Evolutionary conservation across 257 asterid species (phyloP), one percentile per base, ranked within the genome.

Genomic region (Scutellaria minor): DNA sequence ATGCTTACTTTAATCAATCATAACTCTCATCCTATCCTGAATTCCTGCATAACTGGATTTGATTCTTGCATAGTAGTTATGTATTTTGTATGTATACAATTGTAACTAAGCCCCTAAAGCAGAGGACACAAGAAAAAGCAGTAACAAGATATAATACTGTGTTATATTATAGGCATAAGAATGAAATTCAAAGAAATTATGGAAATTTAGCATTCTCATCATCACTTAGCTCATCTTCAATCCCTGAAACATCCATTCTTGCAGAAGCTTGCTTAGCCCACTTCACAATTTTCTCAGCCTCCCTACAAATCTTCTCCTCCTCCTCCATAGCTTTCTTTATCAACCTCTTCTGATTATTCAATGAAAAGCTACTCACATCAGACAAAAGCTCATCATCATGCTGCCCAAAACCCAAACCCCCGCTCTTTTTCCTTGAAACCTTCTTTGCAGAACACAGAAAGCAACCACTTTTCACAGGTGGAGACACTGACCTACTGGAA

Each of bases 201-300:
- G 53, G 64, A 69, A 73, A 85, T 42, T 80, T 83, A 66, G 56
- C 56, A 72, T 75, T 74, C 40, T 84, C 91, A 22, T 71, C 72
- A 72, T 81, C 91, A 78, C 82, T 84, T 20, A 81, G 63, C 70
- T 78, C 94, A 80, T 84, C 89, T 66, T 83, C 89, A 64, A 87
- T 66, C 51, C 85, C 81, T 13, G 86, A 74, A 79, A 82, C 44
- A 62, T 86, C 91, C 85, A 90, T 81, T 75, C 98, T 80, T 18
- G 92, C 86, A 77, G 96, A 93, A 64, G 87, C 96, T 37, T 93
- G 96, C 55, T 89, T 89, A 75, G 97, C 96, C 96, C 96, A 87
- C 79, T 84, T 86, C 64, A 89, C 96, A 81, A 91, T 91, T 62
- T 89, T 90, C 69, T 93, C 96, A 66, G 96, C 97, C 74, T 93